Conservation (phyloP, 2,329 filamentous ascomycete species). For the Pyrenophora graminea region DNA sequence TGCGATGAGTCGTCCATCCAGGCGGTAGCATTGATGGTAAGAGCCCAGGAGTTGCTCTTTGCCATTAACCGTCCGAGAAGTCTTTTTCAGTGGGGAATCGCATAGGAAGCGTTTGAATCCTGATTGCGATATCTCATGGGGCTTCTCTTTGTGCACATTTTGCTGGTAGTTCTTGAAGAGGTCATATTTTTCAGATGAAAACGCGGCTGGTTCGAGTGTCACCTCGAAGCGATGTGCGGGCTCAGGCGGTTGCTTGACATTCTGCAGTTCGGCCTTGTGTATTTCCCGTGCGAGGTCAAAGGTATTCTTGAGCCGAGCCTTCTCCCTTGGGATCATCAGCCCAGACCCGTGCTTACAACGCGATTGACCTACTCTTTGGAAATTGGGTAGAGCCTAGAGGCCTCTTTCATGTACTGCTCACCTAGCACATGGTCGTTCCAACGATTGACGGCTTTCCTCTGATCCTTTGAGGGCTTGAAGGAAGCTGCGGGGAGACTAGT, state of each 20-base stretch:
- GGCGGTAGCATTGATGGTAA: conserved; percentile 79
- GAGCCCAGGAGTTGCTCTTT: conserved; percentile 67
- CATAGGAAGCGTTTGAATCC: conserved; percentile 77
- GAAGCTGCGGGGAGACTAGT: conserved; percentile 65
- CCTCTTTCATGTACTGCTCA: conserved; percentile 67
- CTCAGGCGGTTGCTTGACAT: conserved; percentile 61
- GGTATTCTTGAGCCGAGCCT: conserved; percentile 65
- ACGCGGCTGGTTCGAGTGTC: conserved; percentile 70
- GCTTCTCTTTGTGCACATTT: conserved; percentile 70
- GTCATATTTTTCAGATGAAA: conserved; percentile 74
- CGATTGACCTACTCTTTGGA: conserved; percentile 62
- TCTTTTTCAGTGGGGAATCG: conserved; percentile 64
- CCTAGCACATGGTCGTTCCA: conserved; percentile 75
- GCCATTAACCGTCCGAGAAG: conserved; percentile 51
- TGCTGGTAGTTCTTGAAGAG: conserved; percentile 78
- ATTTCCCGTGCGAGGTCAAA: conserved; percentile 70
- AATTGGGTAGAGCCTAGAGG: conserved; percentile 66
- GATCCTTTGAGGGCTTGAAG: conserved; percentile 71
- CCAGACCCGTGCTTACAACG: background rate
- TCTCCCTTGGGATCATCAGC: conserved; percentile 48
- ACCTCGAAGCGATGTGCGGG: conserved; percentile 71
- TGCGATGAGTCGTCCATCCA: conserved; percentile 76
- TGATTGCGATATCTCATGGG: conserved; percentile 60
- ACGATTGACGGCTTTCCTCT: conserved; percentile 74
- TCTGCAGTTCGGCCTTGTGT: conserved; percentile 67